Conservation (phyloP, 1,284 basidiomycete species). For the Butyriboletus appendiculatus region DNA sequence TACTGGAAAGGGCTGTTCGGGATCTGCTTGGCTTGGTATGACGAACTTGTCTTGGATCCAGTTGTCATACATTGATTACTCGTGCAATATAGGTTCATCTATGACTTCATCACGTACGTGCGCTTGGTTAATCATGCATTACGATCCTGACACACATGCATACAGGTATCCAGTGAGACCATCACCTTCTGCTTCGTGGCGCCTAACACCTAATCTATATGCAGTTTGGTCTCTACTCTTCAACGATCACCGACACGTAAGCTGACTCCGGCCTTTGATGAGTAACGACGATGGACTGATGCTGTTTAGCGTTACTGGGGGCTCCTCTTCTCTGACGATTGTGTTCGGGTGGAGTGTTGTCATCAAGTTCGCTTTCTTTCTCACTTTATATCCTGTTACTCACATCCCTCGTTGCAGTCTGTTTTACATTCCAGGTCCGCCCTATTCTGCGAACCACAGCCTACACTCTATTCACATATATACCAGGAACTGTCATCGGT, state of each 20-base stretch:
- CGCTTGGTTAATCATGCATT: neutral
- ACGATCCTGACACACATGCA: slow-evolving; percentile 3
- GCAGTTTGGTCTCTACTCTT: slow-evolving; percentile 84
- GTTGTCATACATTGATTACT: neutral
- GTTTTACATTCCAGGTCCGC: slow-evolving; percentile 66
- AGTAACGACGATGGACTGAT: neutral
- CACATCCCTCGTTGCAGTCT: slow-evolving; percentile 43
- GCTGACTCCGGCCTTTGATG: slow-evolving; percentile 12
- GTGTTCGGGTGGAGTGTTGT: slow-evolving; percentile 79
- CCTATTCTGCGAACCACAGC: neutral
- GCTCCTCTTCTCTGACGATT: slow-evolving; percentile 47
- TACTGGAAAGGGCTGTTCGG: slow-evolving; percentile 76
- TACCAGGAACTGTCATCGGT: slow-evolving; percentile 66
- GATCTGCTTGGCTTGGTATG: slow-evolving; percentile 72
- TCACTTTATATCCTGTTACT: neutral
- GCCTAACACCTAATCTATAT: slow-evolving; percentile 10
- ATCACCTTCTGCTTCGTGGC: neutral
- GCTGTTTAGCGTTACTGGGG: slow-evolving; percentile 56
- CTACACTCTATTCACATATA: neutral
- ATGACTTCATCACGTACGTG: slow-evolving; percentile 76
- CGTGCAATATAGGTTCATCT: slow-evolving; percentile 63
- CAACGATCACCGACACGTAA: slow-evolving; percentile 72
- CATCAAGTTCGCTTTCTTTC: slow-evolving; percentile 58
- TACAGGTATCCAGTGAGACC: slow-evolving; percentile 57
- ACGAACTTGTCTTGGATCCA: neutral